Evolutionary conservation across 805 yeast species (phyloP), one percentile per base, ranked within the genome.

Genomic region (Maudiozyma pseudohumilis): DNA sequence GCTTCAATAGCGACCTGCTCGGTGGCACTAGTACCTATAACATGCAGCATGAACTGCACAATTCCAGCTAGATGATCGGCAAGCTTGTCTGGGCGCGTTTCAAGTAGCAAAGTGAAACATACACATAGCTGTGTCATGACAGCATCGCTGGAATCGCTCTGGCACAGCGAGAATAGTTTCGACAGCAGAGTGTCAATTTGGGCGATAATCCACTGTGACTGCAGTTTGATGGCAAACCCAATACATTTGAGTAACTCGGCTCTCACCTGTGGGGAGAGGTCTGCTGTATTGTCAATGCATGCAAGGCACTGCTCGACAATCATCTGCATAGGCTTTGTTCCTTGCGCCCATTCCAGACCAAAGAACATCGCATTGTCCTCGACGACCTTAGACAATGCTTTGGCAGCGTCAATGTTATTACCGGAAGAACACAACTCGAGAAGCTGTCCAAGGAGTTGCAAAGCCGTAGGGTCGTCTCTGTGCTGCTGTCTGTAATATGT

Each of bases 1-100:
- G 95, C 96, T 56, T 88, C 96, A 39, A 88, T 65, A 0, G 95
- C 80, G 23, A 86, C 94, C 38, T 71, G 78, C 47, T 82, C 88
- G 44, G 79, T 78, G 16, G 60, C 59, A 16, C 47, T 53, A 37
- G 67, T 66, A 10, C 71, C 70, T 63, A 89, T 75, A 41, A 87
- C 73, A 61, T 87, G 96, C 35, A 86, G 60, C 51, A 88, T 77
- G 63, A 82, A 92, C 45, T 77, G 74, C 29, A 89, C 73, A 12
- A 92, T 86, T n/a, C 96, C 96, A 38, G 71, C 75, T 40, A 89
- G 58, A 56, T 89, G 94, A 6, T 88, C 86, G 35, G 71, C 60
- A 24, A 92, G 64, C 56, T 80, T 82, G 47, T 84, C 94, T 1
- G 95, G 89, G 45, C 88, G 69, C 9, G 75, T 71, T 39, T 84